Percentiles rank a stretch among this genome's conserved stretches.
These are phyloP conservation scores for Thalassiosira ordinaria DNA, from an alignment of 352 stramenopile species.

Conservation along the genomic window DNA sequence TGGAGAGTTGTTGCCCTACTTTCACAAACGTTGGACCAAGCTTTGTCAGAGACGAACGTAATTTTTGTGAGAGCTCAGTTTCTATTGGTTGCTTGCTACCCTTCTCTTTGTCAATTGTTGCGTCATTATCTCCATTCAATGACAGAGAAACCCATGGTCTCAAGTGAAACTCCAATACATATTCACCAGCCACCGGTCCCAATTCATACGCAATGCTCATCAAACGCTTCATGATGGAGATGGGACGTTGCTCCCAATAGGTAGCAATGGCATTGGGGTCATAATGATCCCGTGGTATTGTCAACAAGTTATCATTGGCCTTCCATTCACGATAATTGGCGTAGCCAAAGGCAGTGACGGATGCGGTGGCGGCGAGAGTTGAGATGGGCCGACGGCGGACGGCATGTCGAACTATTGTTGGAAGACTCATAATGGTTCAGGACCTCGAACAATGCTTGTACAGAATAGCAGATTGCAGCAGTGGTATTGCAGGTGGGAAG, in stretches of 20 bases:
- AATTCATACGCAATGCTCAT: conserved; percentile 58
- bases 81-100: conserved; percentile 14
- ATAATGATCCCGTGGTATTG: conserved; percentile 53
- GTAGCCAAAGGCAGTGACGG: conserved; percentile 14
- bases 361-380: not conserved
- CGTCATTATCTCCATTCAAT: not conserved
- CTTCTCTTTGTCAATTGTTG: not conserved
- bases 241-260: conserved; percentile 70
- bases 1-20: conserved; percentile 84
- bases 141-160: conserved; percentile 15
- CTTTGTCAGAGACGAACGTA: conserved; percentile 75
- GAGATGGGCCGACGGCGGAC: conserved; percentile 17
- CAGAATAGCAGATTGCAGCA: no score
- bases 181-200: conserved; percentile 49
- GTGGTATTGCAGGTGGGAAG: no score
- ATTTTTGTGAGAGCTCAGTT: conserved; percentile 33
- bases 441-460: no score
- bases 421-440: not conserved
- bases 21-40: conserved; percentile 87
- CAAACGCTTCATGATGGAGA: conserved; percentile 60
- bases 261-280: conserved; percentile 57
- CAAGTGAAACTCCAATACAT: conserved; percentile 46
- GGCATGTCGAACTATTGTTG: not conserved
- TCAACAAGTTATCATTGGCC: conserved; percentile 1
- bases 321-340: conserved; percentile 28